Base-by-base conservation (phyloP, 805 yeast species). In the Candida oleophila region DNA sequence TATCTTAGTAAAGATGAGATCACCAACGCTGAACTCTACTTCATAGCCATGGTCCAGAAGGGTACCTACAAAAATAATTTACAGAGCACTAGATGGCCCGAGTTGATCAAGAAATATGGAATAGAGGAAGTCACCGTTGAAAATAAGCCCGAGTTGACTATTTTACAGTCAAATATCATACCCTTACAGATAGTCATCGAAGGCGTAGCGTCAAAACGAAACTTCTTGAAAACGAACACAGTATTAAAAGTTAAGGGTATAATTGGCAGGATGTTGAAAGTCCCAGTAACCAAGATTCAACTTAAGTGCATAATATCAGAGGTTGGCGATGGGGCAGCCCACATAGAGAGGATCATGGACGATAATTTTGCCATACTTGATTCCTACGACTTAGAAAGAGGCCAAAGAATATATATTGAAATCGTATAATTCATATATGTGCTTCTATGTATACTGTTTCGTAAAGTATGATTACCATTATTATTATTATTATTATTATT, bases 11-110 rank as follows among this genome's bases (percentile, higher is more conserved):
- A 39, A 0, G 71, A 64, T 1, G 86, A 82, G 42, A 69, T 89
- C 15, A 52, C 48, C 4, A 86, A 83, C 52, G 85, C 87, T 1
- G 96, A 89, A 59, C 59, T 87, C 3, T 88, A 77, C 57, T 82
- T 86, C 49, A 66, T 86, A 22, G 71, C 82, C 3, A 73, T 73
- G 49, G 78, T 86, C 0, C 57, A 55, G n/a, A 49, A 48, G 15
- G 62, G 62, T 1, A 58, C 62, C 4, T 53, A 59, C 34, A 19
- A 38, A 1, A 54, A 54, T 37, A 53, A 64, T 36, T 32, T 39
- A 30, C 46, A 46, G 20, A 22, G 53, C 2, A n/a, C 30, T 16
- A 57, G 77, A 22, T 83, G 86, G 85, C 38, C 42, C 2, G 32
- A 60, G 21, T 69, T 81, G n/a, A 56, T 66, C 8, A 36, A 48